Evolutionary conservation across 2,329 filamentous ascomycete genomes (phyloP), one percentile per base, ranked within the genome.

Genomic region (Epichloe sylvatica): DNA sequence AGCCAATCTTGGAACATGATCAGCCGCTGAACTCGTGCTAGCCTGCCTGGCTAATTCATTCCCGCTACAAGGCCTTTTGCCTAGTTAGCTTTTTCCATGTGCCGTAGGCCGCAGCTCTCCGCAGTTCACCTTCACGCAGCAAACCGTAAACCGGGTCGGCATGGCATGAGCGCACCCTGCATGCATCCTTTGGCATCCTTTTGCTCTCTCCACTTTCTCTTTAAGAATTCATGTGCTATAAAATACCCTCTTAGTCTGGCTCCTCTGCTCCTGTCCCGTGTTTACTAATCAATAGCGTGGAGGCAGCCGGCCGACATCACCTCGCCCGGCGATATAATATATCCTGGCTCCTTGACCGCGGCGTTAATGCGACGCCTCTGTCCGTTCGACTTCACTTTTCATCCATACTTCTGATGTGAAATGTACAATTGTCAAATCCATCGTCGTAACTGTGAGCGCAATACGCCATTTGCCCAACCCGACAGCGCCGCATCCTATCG

Each of bases 1-100:
- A 70, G 67, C 74, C 75, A 78, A 77, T 78, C 76, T 76, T 67
- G 69, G 67, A 64, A 63, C 63, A 59, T 65, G 61, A 62, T 67
- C 73, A 67, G 59, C 70, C 70, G 71, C 72, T 69, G 64, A 58
- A 58, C 59, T 56, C 57, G 52, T 55, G 54, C 54, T 8, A 25
- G 44, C 39, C 13, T 19, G 44, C 39, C 13, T 19, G 19, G 19
- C 19, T 19, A 19, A 23, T 36, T 53, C 59, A 56, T 56, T 55
- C 45, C 45, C 54, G 44, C 55, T 46, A 53, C 40, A 40, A 40
- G 52, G 30, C 21, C 46, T 45, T 53, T 51, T 49, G 35, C 33
- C 39, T 45, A 35, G 43, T 34, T 23, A 13, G 17, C 41, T 33
- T 11, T 15, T 47, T 25, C 21, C 25, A 15, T 41, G 23, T 25